These are phyloP conservation scores for Penicillium sp. DNA, from an alignment of 2,329 filamentous ascomycete species.

Conservation along the genomic window DNA sequence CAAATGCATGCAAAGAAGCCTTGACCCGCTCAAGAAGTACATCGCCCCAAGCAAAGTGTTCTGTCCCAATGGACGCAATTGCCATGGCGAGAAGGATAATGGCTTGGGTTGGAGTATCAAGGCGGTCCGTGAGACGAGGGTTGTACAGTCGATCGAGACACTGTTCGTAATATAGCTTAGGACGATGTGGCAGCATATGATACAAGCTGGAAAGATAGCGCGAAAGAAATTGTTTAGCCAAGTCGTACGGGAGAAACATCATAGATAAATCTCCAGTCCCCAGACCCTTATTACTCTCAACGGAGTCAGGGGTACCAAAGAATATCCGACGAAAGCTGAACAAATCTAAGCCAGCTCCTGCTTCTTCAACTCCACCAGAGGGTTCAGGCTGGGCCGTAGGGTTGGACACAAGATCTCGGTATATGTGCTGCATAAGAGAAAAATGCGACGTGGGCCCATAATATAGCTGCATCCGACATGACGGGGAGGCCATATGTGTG, in stretches of 20 bases:
- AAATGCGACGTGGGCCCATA: constrained; percentile 50
- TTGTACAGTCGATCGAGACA: constrained; percentile 38
- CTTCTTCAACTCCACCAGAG: constrained; percentile 37
- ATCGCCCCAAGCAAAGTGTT: constrained; percentile 42
- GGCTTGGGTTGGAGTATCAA: constrained; percentile 38
- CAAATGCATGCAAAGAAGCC: constrained; percentile 35
- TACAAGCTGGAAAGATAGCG: constrained; percentile 44
- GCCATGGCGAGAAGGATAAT: constrained; percentile 41
- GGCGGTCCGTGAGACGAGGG: constrained; percentile 29
- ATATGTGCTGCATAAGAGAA: constrained; percentile 42
- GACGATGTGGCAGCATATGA: constrained; percentile 37
- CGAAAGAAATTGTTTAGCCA: constrained; percentile 40
- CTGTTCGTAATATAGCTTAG: constrained; percentile 35
- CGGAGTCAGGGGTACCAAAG: constrained; percentile 41
- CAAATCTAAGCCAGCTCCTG: constrained; percentile 38
- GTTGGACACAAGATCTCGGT: constrained; percentile 31
- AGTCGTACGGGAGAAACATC: constrained; percentile 41
- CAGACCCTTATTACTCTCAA: constrained; percentile 27
- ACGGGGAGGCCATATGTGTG: constrained; percentile 46
- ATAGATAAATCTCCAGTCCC: constrained; percentile 25
- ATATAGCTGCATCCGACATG: constrained; percentile 46
- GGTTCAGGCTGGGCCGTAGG: constrained; percentile 19
- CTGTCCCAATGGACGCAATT: constrained; percentile 38
- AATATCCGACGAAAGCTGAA: constrained; percentile 40
- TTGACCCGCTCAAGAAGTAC: constrained; percentile 46